These are phyloP conservation scores for Mycena sanguinolenta DNA, from an alignment of 768 basidiomycete species.

Conservation along the genomic window DNA sequence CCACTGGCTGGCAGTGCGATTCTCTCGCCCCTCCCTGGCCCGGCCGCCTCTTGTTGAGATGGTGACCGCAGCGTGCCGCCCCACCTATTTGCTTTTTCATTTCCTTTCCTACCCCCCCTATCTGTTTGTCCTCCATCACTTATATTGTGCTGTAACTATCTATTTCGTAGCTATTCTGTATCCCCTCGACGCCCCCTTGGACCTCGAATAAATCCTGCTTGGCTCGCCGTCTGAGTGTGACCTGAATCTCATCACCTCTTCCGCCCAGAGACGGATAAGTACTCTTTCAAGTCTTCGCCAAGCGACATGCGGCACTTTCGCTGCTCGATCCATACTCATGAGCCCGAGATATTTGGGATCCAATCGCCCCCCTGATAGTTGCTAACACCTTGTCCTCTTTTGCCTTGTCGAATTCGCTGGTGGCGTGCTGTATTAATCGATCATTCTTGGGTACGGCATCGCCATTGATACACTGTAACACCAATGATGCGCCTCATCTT, in stretches of 20 bases:
- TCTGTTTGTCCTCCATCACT: too few species aligned
- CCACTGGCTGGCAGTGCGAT: background rate
- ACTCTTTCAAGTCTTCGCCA: background rate
- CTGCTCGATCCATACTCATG: background rate
- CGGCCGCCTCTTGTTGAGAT: too few species aligned
- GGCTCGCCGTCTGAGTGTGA: too few species aligned
- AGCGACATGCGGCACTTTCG: background rate
- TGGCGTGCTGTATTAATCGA: background rate
- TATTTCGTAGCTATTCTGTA: too few species aligned
- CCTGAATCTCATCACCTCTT: too few species aligned
- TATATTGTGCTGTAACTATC: too few species aligned
- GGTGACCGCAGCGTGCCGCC: too few species aligned
- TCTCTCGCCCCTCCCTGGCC: background rate
- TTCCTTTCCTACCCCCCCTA: too few species aligned
- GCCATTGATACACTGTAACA: background rate
- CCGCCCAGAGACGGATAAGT: background rate
- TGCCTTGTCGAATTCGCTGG: background rate
- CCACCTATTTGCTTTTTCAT: too few species aligned
- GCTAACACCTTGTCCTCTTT: background rate
- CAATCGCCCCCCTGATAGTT: background rate
- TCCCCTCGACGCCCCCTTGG: too few species aligned
- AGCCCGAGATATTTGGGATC: background rate
- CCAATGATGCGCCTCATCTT: background rate
- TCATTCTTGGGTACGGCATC: background rate
- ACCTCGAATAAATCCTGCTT: too few species aligned